These are phyloP conservation scores for Zymoseptoria passerinii DNA, from an alignment of 2,329 filamentous ascomycete genomes.

Conservation along the genomic window DNA sequence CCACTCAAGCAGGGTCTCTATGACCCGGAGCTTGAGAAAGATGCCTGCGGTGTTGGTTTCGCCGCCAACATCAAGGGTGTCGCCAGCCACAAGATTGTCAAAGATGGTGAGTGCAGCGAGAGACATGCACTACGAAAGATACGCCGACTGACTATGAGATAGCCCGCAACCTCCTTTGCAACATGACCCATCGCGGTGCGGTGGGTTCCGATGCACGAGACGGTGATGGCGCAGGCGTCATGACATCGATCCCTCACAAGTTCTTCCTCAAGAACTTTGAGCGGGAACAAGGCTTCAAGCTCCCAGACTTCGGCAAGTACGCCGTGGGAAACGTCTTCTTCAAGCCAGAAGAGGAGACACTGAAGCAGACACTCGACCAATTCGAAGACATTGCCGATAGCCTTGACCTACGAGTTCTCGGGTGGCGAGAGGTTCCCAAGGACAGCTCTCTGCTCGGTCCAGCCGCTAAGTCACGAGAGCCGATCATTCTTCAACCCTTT, in stretches of 20 bases:
- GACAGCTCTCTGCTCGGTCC: conserved; percentile 90
- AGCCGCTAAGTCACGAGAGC: conserved; percentile 87
- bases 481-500: conserved; percentile 90
- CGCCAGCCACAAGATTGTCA: conserved; percentile 95
- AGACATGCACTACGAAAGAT: background rate
- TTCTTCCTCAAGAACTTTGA: conserved; percentile 99
- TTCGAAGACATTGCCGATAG: conserved; percentile 91
- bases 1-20: conserved; percentile 98
- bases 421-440: conserved; percentile 91
- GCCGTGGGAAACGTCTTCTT: conserved; percentile 97
- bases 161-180: conserved; percentile 92
- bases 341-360: conserved; percentile 84
- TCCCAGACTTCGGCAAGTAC: conserved; percentile 86
- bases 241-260: conserved; percentile 97
- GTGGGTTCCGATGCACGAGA: conserved; percentile 97
- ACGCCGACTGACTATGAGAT: conserved; percentile 27
- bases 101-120: conserved; percentile 65
- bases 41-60: conserved; percentile 99
- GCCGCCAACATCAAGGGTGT: conserved; percentile 98
- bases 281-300: conserved; percentile 75
- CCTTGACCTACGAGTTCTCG: conserved; percentile 80
- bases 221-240: conserved; percentile 96
- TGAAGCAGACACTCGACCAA: conserved; percentile 82
- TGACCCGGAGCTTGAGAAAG: conserved; percentile 91
- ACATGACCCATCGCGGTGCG: conserved; percentile 99